Evolutionary conservation across 73 alveolate genomes (phyloP).

Genomic region (Uronychia setigera): DNA sequence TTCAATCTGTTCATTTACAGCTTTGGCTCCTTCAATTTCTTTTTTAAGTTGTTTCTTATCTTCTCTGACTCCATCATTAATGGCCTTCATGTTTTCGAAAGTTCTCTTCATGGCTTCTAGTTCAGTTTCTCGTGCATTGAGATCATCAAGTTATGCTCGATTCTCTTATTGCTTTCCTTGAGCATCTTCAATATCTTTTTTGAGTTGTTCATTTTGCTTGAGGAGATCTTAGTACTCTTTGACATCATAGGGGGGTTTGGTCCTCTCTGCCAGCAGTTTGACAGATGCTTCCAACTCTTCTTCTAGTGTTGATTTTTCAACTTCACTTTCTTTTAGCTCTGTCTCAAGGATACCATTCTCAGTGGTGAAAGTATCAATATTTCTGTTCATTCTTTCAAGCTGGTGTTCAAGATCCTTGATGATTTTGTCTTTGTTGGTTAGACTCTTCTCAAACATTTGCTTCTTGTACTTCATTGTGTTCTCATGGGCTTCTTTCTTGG

Average conservation of each 20-base stretch:
- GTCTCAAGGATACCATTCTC: not conserved
- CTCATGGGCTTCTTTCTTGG: not conserved
- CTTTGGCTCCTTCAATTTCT: not conserved
- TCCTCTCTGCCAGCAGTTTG: slow-evolving; percentile 2
- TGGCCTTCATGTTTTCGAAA: not conserved
- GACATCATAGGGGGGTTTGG: slow-evolving; percentile 3
- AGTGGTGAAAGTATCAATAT: not conserved
- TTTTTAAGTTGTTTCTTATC: not conserved
- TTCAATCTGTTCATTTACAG: slow-evolving; percentile 1
- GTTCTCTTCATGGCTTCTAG: not conserved
- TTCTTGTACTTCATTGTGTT: not conserved
- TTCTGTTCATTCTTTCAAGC: not conserved
- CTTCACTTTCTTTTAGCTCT: not conserved
- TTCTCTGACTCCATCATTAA: not conserved
- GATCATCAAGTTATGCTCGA: not conserved
- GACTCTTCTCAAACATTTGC: not conserved
- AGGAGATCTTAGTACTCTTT: not conserved
- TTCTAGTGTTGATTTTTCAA: not conserved
- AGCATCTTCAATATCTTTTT: not conserved
- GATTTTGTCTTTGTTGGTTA: not conserved
- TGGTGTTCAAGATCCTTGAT: not conserved
- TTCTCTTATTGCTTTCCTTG: not conserved
- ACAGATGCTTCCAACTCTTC: not conserved
- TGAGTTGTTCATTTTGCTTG: not conserved
- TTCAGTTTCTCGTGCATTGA: not conserved